Evolutionary conservation across 192 early-diverging fungal species (phyloP).

Genomic region (Podila minutissima): DNA sequence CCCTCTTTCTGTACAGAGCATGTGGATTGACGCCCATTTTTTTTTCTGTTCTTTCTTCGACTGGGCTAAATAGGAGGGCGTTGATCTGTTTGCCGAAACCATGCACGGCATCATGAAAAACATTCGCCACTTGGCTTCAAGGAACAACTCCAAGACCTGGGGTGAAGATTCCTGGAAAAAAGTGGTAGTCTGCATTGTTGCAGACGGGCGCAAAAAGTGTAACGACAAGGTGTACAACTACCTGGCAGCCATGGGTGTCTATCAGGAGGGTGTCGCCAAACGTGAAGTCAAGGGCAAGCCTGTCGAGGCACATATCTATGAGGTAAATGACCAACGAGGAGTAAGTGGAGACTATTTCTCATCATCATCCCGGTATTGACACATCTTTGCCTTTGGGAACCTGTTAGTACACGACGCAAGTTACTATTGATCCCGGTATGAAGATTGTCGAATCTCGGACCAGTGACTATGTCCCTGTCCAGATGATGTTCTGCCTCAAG

Average conservation of each 20-base stretch:
- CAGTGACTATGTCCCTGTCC: slow-evolving; percentile 71
- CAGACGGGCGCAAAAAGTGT: slow-evolving; percentile 80
- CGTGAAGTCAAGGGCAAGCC: slow-evolving; percentile 70
- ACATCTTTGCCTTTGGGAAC: neutral
- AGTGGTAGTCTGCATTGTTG: slow-evolving; percentile 79
- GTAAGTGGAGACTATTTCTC: neutral
- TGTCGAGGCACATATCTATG: slow-evolving; percentile 70
- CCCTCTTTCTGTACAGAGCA: neutral
- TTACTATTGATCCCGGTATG: slow-evolving; percentile 73
- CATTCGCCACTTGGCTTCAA: slow-evolving; percentile 76
- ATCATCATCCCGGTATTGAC: neutral
- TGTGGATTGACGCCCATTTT: slow-evolving; percentile 6
- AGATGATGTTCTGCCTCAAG: slow-evolving; percentile 84
- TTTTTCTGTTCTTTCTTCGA: slow-evolving; percentile 21
- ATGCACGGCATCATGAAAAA: slow-evolving; percentile 84
- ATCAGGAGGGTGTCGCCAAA: slow-evolving; percentile 78
- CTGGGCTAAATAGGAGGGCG: slow-evolving; percentile 66
- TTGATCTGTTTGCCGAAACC: slow-evolving; percentile 77
- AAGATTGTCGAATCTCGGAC: slow-evolving; percentile 60
- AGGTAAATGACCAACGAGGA: slow-evolving; percentile 29
- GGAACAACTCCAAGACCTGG: slow-evolving; percentile 60
- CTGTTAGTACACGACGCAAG: slow-evolving; percentile 76
- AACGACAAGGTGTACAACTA: slow-evolving; percentile 69
- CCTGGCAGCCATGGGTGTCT: slow-evolving; percentile 80
- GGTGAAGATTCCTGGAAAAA: slow-evolving; percentile 79